Percentiles rank a stretch among this genome's conserved stretches.
phyloP scores from a whole-genome alignment of 2,329 filamentous ascomycete species.

The Verticillium dahliae region DNA sequence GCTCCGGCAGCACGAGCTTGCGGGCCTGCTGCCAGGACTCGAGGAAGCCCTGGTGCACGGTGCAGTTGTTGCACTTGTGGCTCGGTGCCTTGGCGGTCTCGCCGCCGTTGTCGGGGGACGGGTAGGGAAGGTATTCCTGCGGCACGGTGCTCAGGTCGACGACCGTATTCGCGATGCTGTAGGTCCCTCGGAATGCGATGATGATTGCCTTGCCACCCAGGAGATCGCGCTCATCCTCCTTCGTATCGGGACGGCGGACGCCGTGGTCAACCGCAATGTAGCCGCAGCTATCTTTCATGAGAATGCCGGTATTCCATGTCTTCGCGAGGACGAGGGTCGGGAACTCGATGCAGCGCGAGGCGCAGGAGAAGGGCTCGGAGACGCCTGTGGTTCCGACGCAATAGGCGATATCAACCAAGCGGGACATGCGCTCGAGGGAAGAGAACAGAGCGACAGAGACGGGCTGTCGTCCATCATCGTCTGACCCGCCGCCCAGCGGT shows the following conservation, averaged over 20 bases:
- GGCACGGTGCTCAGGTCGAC: slow-evolving; percentile 84
- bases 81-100: slow-evolving; percentile 26
- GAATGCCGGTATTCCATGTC: slow-evolving; percentile 84
- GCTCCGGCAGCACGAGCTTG: slow-evolving; percentile 57
- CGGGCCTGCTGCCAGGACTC: slow-evolving; percentile 76
- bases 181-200: slow-evolving; percentile 88
- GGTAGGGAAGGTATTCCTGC: slow-evolving; percentile 87
- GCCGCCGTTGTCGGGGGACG: slow-evolving; percentile 42
- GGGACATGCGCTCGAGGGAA: slow-evolving; percentile 79
- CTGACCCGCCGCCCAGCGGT: not conserved
- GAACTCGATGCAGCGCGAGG: slow-evolving; percentile 80
- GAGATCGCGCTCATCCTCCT: slow-evolving; percentile 10
- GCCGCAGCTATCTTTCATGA: slow-evolving; percentile 86
- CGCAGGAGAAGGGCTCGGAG: slow-evolving; percentile 74
- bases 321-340: slow-evolving; percentile 69
- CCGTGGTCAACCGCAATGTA: slow-evolving; percentile 84
- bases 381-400: slow-evolving; percentile 85
- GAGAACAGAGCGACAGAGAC: slow-evolving; percentile 63
- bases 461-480: not conserved
- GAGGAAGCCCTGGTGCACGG: slow-evolving; percentile 87
- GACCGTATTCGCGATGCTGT: slow-evolving; percentile 87
- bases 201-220: slow-evolving; percentile 48
- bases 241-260: slow-evolving; percentile 13
- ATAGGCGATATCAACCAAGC: slow-evolving; percentile 89
- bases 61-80: slow-evolving; percentile 73